Conservation (phyloP, 1,284 basidiomycete genomes). For the Peniophora sp. region DNA sequence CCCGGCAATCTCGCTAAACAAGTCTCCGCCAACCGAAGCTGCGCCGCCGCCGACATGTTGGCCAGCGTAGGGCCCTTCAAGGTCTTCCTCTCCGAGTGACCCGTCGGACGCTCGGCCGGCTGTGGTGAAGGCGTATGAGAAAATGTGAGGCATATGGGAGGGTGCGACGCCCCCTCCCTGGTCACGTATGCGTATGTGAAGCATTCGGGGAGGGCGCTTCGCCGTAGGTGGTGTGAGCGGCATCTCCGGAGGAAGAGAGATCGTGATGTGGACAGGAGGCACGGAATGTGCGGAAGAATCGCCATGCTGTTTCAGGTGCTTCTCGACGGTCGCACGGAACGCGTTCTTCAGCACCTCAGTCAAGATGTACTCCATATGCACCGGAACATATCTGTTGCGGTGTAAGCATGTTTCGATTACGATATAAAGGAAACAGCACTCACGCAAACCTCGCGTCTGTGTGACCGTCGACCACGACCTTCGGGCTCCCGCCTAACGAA, state of each 20-base stretch:
- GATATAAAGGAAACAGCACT: constrained; percentile 23
- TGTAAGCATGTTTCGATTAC: constrained; percentile 4
- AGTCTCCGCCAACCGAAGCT: constrained; percentile 46
- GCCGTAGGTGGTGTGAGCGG: constrained; percentile 19
- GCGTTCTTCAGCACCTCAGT: constrained; percentile 86
- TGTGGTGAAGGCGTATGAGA: constrained; percentile 89
- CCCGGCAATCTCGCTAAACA: constrained; percentile 71
- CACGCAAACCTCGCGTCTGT: constrained; percentile 70
- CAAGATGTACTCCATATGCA: constrained; percentile 85
- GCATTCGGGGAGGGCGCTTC: constrained; percentile 35
- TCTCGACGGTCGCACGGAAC: constrained; percentile 85
- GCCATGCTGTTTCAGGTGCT: constrained; percentile 41
- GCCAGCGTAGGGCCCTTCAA: constrained; percentile 63
- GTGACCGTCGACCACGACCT: constrained; percentile 62
- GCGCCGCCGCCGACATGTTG: constrained; percentile 61
- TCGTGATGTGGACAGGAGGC: constrained; percentile 66
- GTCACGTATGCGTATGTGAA: constrained; percentile 77
- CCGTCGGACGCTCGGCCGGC: constrained; percentile 36
- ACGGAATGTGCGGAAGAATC: constrained; percentile 28
- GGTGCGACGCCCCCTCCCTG: constrained; percentile 81
- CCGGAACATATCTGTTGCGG: constrained; percentile 67
- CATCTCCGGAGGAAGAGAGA: constrained; percentile 44
- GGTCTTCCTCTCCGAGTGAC: constrained; percentile 29
- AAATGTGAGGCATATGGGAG: constrained; percentile 69
- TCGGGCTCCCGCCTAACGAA: constrained; percentile 71